Evolutionary conservation across 176 grass and related monocot species (phyloP).

Genomic region (Raddia distichophylla): DNA sequence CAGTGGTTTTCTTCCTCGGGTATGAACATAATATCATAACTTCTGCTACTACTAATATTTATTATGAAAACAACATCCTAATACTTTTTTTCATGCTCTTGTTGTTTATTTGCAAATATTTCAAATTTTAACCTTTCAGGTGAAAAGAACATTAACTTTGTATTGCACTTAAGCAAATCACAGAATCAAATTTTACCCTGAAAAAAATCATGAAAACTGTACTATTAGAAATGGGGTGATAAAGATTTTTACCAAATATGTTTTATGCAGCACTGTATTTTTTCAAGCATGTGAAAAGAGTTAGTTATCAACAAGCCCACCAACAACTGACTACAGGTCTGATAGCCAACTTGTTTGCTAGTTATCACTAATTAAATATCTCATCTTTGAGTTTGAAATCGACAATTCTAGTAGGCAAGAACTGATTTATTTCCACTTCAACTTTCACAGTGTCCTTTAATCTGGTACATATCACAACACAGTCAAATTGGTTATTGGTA

Average conservation of each 20-base stretch:
- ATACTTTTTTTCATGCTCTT: not conserved
- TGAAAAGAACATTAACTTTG: too few relatives aligned
- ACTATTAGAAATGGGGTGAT: not conserved
- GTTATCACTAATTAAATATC: not conserved
- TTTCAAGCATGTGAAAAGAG: not conserved
- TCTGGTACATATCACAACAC: not conserved
- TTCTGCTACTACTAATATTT: not conserved
- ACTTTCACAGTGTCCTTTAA: not conserved
- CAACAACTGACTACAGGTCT: not conserved
- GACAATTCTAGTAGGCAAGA: not conserved
- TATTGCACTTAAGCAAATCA: not conserved
- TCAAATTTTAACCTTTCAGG: not conserved
- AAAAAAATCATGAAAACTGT: not conserved
- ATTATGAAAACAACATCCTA: not conserved
- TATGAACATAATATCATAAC: slow-evolving; percentile 39
- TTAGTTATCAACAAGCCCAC: not conserved
- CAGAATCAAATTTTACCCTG: not conserved
- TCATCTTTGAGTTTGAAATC: not conserved
- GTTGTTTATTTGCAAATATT: not conserved
- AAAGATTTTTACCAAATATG: not conserved
- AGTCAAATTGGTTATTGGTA: not conserved
- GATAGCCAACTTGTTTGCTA: not conserved
- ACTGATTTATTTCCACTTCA: not conserved
- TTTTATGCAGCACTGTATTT: not conserved
- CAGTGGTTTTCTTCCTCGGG: slow-evolving; percentile 83